These are phyloP conservation scores for Hypocrella siamensis DNA, from an alignment of 2,329 filamentous ascomycete species.

Conservation along the genomic window DNA sequence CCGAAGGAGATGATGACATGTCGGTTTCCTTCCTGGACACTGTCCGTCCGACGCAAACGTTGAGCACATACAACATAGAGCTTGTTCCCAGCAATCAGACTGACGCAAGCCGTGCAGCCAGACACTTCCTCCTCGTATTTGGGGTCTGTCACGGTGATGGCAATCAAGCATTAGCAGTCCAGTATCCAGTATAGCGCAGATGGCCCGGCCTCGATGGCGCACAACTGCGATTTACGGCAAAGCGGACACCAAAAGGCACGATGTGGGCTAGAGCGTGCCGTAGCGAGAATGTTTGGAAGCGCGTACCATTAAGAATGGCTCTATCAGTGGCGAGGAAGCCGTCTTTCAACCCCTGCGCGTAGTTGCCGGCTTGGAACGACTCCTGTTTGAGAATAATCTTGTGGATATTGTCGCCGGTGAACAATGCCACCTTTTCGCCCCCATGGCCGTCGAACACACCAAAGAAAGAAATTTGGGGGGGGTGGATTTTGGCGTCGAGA, in stretches of 20 bases:
- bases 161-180: slow-evolving; percentile 2
- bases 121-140: slow-evolving; percentile 97
- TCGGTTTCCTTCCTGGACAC: neutral
- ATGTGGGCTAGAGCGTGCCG: too few species aligned
- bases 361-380: slow-evolving; percentile 77
- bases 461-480: slow-evolving; percentile 79
- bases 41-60: neutral
- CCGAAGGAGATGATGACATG: too few species aligned
- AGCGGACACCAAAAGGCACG: too few species aligned
- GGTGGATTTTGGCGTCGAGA: slow-evolving; percentile 44
- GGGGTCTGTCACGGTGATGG: slow-evolving; percentile 52
- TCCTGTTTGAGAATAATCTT: slow-evolving; percentile 92
- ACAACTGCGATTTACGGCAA: too few species aligned
- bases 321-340: slow-evolving; percentile 92
- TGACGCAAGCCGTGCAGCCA: slow-evolving; percentile 89
- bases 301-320: slow-evolving; percentile 81
- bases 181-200: neutral
- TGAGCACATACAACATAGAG: slow-evolving; percentile 72
- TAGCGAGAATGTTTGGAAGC: too few species aligned
- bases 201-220: too few species aligned
- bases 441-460: slow-evolving; percentile 97
- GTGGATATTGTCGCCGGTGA: slow-evolving; percentile 83
- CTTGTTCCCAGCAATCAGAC: slow-evolving; percentile 76
- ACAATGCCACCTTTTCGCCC: slow-evolving; percentile 89
- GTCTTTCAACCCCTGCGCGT: slow-evolving; percentile 92